A percentile compares a stretch with the other conserved stretches of the same genome.
These are phyloP conservation scores for Saccharomycopsis vini DNA, from an alignment of 805 yeast genomes.

Conservation along the genomic window DNA sequence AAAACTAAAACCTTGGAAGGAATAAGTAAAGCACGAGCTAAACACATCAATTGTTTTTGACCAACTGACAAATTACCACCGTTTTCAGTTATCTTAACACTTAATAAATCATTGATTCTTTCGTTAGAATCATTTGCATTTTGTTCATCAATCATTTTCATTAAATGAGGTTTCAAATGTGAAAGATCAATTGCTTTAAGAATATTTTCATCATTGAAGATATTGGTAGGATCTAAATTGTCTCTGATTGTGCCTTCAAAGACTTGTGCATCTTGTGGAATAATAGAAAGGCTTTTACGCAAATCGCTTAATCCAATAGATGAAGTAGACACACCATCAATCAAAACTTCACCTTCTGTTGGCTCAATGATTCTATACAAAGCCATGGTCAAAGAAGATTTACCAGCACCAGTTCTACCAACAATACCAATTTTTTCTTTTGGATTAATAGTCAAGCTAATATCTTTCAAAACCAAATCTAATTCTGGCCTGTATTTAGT, in stretches of 20 bases:
- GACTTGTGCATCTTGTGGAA: constrained; percentile 91
- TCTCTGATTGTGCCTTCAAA: constrained; percentile 81
- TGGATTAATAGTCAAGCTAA: constrained; percentile 55
- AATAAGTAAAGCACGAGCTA: constrained; percentile 67
- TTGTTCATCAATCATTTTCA: constrained; percentile 40
- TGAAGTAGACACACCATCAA: constrained; percentile 63
- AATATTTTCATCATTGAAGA: constrained; percentile 63
- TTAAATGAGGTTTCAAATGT: constrained; percentile 62
- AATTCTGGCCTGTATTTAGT: constrained; percentile 77
- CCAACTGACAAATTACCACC: constrained; percentile 70
- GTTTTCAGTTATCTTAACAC: constrained; percentile 52
- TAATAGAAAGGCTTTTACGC: constrained; percentile 69
- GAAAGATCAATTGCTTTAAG: constrained; percentile 76
- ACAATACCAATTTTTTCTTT: constrained; percentile 90
- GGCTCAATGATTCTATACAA: constrained; percentile 74
- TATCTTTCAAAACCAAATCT: constrained; percentile 66
- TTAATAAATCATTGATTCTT: constrained; percentile 25
- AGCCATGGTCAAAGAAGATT: constrained; percentile 77
- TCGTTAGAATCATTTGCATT: constrained; percentile 30
- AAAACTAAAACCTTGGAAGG: constrained; percentile 55
- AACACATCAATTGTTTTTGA: constrained; percentile 72
- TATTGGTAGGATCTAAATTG: constrained; percentile 74
- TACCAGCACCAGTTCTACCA: constrained; percentile 97
- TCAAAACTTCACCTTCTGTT: constrained; percentile 55
- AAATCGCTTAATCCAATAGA: constrained; percentile 68